These are phyloP conservation scores for Daldinia sp. DNA, from an alignment of 2,329 filamentous ascomycete species.

Conservation along the genomic window DNA sequence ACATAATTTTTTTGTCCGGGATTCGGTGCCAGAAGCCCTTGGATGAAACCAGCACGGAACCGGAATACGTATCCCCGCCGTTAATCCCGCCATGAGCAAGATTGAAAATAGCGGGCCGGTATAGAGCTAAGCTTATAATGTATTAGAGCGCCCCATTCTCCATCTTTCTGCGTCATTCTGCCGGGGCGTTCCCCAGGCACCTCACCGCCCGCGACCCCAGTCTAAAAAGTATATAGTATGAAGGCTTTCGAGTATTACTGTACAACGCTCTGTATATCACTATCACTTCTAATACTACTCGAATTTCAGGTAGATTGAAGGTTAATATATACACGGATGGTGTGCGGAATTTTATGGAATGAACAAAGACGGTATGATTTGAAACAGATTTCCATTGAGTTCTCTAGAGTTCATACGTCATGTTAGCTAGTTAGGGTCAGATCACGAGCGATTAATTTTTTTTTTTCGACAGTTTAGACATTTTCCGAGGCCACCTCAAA, in stretches of 20 bases:
- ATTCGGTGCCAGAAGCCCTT: background rate
- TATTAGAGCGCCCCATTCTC: conserved; percentile 14
- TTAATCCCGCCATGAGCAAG: background rate
- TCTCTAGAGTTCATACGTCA: background rate
- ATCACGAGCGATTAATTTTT: background rate
- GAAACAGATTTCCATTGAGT: background rate
- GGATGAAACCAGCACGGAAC: conserved; percentile 1
- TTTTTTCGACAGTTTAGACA: no score
- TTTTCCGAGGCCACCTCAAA: background rate
- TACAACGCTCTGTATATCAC: background rate
- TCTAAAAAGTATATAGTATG: conserved; percentile 8
- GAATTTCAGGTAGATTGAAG: conserved; percentile 1
- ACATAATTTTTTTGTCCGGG: background rate
- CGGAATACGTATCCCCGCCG: conserved; percentile 2
- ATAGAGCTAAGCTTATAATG: background rate
- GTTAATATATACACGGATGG: conserved; percentile 1
- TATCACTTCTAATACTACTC: background rate
- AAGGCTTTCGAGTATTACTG: background rate
- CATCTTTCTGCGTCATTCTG: conserved; percentile 30
- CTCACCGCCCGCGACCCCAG: conserved; percentile 25
- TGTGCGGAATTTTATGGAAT: conserved; percentile 2
- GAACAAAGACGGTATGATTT: background rate
- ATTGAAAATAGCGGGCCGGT: conserved; percentile 8
- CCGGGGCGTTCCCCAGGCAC: conserved; percentile 3
- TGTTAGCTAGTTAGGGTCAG: background rate